These are phyloP conservation scores for Pyrenophora graminea DNA, from an alignment of 2,329 filamentous ascomycete genomes.

Conservation along the genomic window DNA sequence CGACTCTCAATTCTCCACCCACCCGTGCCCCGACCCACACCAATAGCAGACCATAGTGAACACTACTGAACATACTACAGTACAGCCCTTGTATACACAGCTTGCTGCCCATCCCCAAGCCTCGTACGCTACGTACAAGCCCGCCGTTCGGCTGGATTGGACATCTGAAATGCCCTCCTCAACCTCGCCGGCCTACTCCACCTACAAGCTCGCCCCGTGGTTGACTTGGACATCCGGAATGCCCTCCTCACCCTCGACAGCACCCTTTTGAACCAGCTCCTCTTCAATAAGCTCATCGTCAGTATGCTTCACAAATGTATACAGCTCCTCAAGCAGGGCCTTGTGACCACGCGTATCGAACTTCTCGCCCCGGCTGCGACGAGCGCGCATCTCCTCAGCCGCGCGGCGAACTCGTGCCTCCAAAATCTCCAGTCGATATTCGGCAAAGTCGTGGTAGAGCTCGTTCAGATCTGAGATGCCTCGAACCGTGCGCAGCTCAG, in stretches of 20 bases:
- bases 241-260: conserved; percentile 29
- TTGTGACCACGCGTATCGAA: conserved; percentile 43
- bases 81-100: too few relatives aligned
- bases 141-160: too few relatives aligned
- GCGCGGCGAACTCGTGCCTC: conserved; percentile 60
- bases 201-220: background rate
- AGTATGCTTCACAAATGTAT: conserved; percentile 41
- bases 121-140: too few relatives aligned
- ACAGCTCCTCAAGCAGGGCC: conserved; percentile 41
- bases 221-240: conserved; percentile 33
- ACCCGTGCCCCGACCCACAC: too few relatives aligned
- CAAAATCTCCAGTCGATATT: conserved; percentile 67
- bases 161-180: too few relatives aligned
- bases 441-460: conserved; percentile 64
- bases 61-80: too few relatives aligned
- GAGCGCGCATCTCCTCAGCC: conserved; percentile 45
- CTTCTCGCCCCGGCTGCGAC: conserved; percentile 33
- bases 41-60: too few relatives aligned
- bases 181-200: too few relatives aligned
- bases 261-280: conserved; percentile 32
- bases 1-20: conserved; percentile 2
- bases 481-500: conserved; percentile 63
- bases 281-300: conserved; percentile 42
- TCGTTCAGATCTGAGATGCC: conserved; percentile 61
- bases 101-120: too few relatives aligned